Evolutionary conservation across 176 grass and related monocot genomes (phyloP).

Genomic region (Oryza meyeriana): DNA sequence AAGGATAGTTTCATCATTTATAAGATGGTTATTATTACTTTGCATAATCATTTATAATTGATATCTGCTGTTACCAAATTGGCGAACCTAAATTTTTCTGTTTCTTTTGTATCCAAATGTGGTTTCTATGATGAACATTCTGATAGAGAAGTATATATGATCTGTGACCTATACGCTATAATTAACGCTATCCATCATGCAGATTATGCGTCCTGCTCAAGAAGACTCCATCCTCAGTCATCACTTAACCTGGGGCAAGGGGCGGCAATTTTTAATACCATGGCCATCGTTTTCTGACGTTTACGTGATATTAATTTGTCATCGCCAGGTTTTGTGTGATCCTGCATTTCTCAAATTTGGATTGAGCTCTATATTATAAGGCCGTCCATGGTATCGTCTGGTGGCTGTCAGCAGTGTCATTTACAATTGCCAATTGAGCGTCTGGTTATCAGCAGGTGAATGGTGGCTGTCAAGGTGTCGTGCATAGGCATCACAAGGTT

Average conservation of each 20-base stretch:
- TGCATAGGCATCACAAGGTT: not conserved
- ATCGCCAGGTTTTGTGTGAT: not conserved
- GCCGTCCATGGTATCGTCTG: slow-evolving; percentile 16
- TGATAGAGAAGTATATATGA: not conserved
- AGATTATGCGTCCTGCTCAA: not conserved
- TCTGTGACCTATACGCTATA: not conserved
- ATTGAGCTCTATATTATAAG: slow-evolving; percentile 11
- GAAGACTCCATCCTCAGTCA: slow-evolving; percentile 9
- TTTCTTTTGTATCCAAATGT: not conserved
- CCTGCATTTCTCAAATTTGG: not conserved
- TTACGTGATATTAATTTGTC: slow-evolving; percentile 5
- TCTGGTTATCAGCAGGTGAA: not conserved
- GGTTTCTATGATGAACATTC: not conserved
- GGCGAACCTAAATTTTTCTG: not conserved
- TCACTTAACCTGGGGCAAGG: slow-evolving; percentile 43
- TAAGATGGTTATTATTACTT: not conserved
- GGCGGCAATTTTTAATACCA: slow-evolving; percentile 18
- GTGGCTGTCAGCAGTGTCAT: no score
- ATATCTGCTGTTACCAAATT: not conserved
- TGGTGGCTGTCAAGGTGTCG: not conserved
- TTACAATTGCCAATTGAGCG: not conserved
- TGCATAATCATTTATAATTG: not conserved
- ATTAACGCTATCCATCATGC: not conserved
- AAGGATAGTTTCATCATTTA: not conserved
- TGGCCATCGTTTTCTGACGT: slow-evolving; percentile 5